Evolutionary conservation across 345 rosid genomes (phyloP).

Genomic region (Arabidopsis suecica): DNA sequence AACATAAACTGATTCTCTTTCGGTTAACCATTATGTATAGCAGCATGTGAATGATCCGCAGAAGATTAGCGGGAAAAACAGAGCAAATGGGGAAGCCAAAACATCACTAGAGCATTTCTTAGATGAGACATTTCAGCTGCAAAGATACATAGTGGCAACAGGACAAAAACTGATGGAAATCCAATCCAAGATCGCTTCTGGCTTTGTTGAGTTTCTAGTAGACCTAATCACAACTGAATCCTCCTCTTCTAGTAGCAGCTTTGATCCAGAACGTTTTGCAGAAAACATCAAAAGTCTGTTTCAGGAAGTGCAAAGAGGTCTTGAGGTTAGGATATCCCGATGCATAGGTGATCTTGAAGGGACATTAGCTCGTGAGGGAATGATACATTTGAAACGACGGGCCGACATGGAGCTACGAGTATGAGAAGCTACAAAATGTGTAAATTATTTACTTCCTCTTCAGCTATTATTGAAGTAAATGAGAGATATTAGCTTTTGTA

Average conservation of each 20-base stretch:
- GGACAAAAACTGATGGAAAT: slow-evolving; percentile 87
- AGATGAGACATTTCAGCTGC: slow-evolving; percentile 87
- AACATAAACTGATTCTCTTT: slow-evolving; percentile 24
- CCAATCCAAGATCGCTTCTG: slow-evolving; percentile 67
- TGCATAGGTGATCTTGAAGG: slow-evolving; percentile 90
- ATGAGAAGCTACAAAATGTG: slow-evolving; percentile 28
- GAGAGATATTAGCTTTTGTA: slow-evolving; percentile 19
- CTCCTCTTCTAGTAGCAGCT: slow-evolving; percentile 40
- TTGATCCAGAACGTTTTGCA: slow-evolving; percentile 69
- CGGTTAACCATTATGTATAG: slow-evolving; percentile 48
- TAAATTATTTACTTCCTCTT: slow-evolving; percentile 14
- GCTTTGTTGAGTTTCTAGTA: slow-evolving; percentile 52
- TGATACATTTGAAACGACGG: slow-evolving; percentile 60
- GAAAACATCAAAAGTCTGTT: slow-evolving; percentile 67
- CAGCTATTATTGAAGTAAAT: slow-evolving; percentile 16
- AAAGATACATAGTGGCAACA: slow-evolving; percentile 79
- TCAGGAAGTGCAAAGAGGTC: slow-evolving; percentile 88
- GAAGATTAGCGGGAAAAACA: slow-evolving; percentile 40
- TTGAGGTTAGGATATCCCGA: slow-evolving; percentile 87
- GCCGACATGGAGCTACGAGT: slow-evolving; percentile 12
- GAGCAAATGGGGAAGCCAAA: slow-evolving; percentile 48
- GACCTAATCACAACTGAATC: slow-evolving; percentile 54
- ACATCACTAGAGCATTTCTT: slow-evolving; percentile 73
- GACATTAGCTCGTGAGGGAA: slow-evolving; percentile 88
- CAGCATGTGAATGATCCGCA: slow-evolving; percentile 67